Evolutionary conservation across 192 early-diverging fungal species (phyloP), one percentile per base, ranked within the genome.

Genomic region (Coemansia guatemalensis): DNA sequence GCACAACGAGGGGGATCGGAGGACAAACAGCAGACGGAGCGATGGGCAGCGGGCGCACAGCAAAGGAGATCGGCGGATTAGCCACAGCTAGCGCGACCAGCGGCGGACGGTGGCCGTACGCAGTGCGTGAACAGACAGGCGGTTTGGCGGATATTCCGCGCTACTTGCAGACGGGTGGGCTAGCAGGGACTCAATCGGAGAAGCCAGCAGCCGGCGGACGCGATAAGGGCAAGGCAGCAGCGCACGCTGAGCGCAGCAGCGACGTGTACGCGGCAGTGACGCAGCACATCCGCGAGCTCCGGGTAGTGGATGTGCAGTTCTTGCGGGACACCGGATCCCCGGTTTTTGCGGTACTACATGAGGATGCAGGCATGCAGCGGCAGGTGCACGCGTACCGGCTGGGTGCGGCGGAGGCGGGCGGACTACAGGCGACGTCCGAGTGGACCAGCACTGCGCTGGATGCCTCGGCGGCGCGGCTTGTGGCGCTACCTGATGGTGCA

Each of bases 141-240:
- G 64, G 56, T 20, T 63, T 74, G 24, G 21, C 55, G 5, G 20
- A 12, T 11, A 17, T 69, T 0, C 75, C 70, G 4, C 41, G 14
- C 9, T 78, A 78, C 26, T 44, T 79, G 47, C 56, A 29, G 33
- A 23, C 27, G 27, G n/a, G 49, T 11, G 58, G 3, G 24, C 24
- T 33, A 8, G 47, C 39, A 9, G 39, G 27, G n/a, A 17, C 18
- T 5, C 20, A 5, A 44, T 30, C 21, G 22, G 14, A 33, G 23
- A 23, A 62, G 35, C 21, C 33, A 6, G 11, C 2, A 21, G n/a
- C 50, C 8, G 20, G 21, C 22, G 27, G 49, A 0, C 50, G 41
- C 54, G 53, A 58, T 44, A 81, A 80, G 53, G 81, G 81, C 29
- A 82, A 83, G 62, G 53, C 58, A 1, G 57, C 58, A 0, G 81